A percentile compares a stretch with the other conserved stretches of the same genome.
phyloP scores from a whole-genome alignment of 768 basidiomycete genomes.

The Rhodotorula taiwanensis region DNA sequence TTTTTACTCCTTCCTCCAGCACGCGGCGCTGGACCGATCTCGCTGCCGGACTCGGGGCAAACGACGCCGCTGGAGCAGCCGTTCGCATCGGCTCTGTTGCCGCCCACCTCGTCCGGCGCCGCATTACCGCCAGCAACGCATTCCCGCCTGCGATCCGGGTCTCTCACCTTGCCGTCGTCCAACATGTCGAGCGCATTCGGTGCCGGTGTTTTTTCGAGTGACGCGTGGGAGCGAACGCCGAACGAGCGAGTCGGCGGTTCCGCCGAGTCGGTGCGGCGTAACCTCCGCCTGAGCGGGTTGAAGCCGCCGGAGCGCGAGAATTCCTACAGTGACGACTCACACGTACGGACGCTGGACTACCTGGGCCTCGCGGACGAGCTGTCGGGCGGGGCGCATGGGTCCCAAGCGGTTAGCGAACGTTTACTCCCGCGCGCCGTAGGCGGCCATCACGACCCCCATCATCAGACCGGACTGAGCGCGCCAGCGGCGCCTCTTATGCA shows the following conservation, averaged over 20 bases:
- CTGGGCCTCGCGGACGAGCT: conserved; percentile 77
- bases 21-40: conserved; percentile 52
- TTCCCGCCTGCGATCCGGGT: conserved; percentile 85
- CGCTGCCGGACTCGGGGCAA: conserved; percentile 65
- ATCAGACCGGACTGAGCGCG: neutral
- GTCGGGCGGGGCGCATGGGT: neutral
- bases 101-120: conserved; percentile 47
- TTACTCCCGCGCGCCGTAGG: neutral
- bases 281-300: conserved; percentile 2
- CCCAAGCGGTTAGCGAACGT: neutral
- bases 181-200: conserved; percentile 74
- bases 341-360: conserved; percentile 91
- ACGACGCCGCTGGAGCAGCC: conserved; percentile 51
- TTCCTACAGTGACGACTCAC: conserved; percentile 60
- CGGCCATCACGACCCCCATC: neutral
- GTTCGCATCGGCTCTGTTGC: conserved; percentile 49
- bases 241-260: neutral
- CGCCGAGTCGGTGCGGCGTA: neutral
- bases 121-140: neutral
- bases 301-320: neutral
- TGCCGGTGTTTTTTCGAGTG: conserved; percentile 78
- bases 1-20: conserved; percentile 50
- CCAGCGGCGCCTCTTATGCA: conserved; percentile 21
- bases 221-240: conserved; percentile 50
- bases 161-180: conserved; percentile 73